These are phyloP conservation scores for Drosera capensis DNA, from an alignment of 148 eudicot species.

Conservation along the genomic window DNA sequence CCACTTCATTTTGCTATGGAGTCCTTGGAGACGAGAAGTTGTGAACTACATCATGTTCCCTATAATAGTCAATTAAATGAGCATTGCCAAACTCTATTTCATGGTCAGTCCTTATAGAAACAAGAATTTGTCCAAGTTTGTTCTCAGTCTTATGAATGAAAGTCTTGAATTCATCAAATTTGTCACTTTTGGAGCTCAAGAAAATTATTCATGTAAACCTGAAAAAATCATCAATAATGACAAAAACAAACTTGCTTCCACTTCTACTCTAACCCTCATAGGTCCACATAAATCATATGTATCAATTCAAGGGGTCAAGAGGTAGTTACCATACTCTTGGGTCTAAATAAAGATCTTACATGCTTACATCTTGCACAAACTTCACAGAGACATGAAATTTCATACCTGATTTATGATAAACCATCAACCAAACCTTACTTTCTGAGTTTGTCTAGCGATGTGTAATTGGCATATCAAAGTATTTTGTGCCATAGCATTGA, in stretches of 20 bases:
- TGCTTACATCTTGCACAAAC: neutral
- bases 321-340: neutral
- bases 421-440: neutral
- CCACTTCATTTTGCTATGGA: neutral
- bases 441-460: neutral
- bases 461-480: neutral
- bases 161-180: neutral
- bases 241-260: neutral
- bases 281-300: conserved; percentile 1
- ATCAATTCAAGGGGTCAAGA: neutral
- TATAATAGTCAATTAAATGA: neutral
- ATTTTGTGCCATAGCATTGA: neutral
- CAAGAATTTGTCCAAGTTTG: neutral
- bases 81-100: neutral
- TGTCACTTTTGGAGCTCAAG: neutral
- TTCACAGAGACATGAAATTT: no score
- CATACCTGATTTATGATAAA: no score
- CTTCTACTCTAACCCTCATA: neutral
- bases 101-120: neutral
- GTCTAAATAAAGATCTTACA: neutral
- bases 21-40: neutral
- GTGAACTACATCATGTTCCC: no score
- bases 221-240: no score
- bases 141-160: neutral
- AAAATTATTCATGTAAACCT: neutral